These are phyloP conservation scores for Ustilago tritici DNA, from an alignment of 1,284 basidiomycete species.

Conservation along the genomic window DNA sequence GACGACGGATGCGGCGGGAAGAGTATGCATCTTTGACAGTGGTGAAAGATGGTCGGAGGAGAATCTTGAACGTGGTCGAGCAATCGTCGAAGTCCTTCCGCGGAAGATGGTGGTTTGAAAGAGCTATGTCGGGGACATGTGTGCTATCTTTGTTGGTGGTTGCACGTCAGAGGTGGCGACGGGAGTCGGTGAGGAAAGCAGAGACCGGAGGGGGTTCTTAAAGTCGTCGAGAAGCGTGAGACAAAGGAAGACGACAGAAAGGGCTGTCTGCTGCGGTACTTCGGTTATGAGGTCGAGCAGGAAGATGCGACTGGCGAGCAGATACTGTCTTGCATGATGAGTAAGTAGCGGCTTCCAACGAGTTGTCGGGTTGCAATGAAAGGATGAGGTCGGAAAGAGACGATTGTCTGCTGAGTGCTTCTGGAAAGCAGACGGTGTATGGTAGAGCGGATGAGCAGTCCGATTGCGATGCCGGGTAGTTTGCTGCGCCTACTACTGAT, in stretches of 20 bases:
- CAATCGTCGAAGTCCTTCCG: conserved; percentile 16
- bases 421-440: conserved; percentile 21
- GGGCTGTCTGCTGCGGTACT: neutral
- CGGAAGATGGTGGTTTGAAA: conserved; percentile 5
- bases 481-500: neutral
- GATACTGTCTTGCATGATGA: neutral
- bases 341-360: neutral
- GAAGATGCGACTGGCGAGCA: neutral
- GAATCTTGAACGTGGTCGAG: conserved; percentile 5
- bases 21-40: conserved; percentile 33
- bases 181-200: neutral
- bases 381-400: too few relatives aligned
- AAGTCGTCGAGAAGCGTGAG: neutral
- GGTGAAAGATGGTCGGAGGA: neutral
- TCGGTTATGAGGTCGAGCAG: neutral
- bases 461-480: neutral
- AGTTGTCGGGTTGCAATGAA: neutral
- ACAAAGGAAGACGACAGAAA: neutral
- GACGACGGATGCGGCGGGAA: conserved; percentile 31
- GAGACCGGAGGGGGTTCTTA: neutral
- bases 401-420: neutral
- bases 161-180: neutral
- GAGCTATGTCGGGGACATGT: conserved; percentile 30
- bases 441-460: too few relatives aligned
- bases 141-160: conserved; percentile 2